phyloP scores from a whole-genome alignment of 176 grass and related monocot species.

The Musa beccarii region DNA sequence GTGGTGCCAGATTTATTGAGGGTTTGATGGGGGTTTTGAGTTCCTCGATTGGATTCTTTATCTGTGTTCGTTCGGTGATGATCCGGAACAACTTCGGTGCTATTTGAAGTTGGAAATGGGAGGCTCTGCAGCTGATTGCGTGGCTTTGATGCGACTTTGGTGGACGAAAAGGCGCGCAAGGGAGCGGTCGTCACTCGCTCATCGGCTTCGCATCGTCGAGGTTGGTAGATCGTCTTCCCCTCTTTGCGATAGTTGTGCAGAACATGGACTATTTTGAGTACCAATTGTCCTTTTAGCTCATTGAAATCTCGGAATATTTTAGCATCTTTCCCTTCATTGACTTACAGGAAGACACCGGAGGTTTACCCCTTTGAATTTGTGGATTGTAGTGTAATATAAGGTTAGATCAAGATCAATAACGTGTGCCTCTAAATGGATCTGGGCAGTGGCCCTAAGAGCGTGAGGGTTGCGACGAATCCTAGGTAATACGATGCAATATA shows the following conservation, averaged over 20 bases:
- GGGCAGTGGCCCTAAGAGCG: too few relatives aligned
- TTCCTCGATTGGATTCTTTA: background rate
- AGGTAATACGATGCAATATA: too few relatives aligned
- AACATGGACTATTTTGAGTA: background rate
- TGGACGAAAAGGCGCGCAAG: slow-evolving; percentile 40
- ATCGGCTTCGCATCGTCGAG: slow-evolving; percentile 1
- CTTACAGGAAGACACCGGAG: background rate
- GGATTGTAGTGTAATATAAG: background rate
- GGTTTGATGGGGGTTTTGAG: background rate
- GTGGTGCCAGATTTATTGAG: background rate
- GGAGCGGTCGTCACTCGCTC: slow-evolving; percentile 14
- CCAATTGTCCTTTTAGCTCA: background rate
- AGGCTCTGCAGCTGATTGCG: background rate
- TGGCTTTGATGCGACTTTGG: background rate
- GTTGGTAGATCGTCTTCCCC: background rate
- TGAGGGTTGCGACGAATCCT: too few relatives aligned
- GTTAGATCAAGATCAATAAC: background rate
- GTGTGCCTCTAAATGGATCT: too few relatives aligned
- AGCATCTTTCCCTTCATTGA: background rate
- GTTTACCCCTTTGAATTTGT: background rate
- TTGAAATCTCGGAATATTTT: background rate
- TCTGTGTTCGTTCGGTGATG: background rate
- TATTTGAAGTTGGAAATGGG: background rate
- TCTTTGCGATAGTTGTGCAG: background rate
- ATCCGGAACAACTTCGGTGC: background rate